Evolutionary conservation across 768 basidiomycete species (phyloP), one percentile per base, ranked within the genome.

Genomic region (Chalciporus pseudorubinellus): DNA sequence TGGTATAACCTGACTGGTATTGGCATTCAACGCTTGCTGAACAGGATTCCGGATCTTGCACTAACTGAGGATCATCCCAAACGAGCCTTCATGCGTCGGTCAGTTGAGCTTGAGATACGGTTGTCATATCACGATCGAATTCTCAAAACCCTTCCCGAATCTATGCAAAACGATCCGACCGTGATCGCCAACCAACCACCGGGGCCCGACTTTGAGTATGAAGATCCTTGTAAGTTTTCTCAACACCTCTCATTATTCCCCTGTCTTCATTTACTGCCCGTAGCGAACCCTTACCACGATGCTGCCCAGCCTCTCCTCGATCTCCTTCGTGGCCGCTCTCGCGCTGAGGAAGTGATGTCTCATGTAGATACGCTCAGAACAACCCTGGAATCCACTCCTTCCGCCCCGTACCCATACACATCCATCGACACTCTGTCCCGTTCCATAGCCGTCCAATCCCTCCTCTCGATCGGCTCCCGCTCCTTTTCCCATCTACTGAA

Each of bases 401-500:
- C 81, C 14, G 79, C 85, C 21, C 75, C 77, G 22, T 77, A 76
- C 29, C 72, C 69, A 8, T 61, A 73, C 55, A 4, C 75, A n/a
- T 85, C 87, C 50, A 77, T 92, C 13, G 85, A 90, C 59, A 63
- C 74, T 16, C 69, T 85, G 46, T 74, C 87, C 36, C 84, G 91
- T 20, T 85, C 88, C 24, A 87, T 98, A 58, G 78, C 89, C 16
- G 77, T 92, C 42, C 93, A 98, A 60, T 92, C 90, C 12, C 79
- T 98, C 5, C 79, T 98, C 6, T 84, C 90, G 65, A 89, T 98
- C 53, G 97, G 97, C 46, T 84, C 90, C 2, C 85, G 97, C 14
- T 97, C 95, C 3, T 98, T 99, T 76, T 98, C 95, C 0, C 97
- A 99, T 70, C 86, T 98, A 60, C 82, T 98, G 58, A 98, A 98